A percentile compares a stretch with the other conserved stretches of the same genome.
Evolutionary conservation across 805 yeast genomes (phyloP).

Genomic region (Sungouiella blattae): DNA sequence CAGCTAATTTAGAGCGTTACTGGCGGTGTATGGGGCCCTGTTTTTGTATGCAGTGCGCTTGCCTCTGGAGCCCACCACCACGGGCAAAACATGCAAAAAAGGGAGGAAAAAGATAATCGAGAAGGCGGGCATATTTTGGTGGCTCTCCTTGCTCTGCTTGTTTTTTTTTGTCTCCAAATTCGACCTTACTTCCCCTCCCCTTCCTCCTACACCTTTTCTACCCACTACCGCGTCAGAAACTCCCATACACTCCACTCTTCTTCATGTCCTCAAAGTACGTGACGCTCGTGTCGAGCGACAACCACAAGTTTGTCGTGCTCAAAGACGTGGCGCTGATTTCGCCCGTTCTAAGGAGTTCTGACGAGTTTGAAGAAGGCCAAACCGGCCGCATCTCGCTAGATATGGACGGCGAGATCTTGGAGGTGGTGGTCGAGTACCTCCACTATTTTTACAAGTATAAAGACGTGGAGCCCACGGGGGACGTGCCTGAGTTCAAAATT

Average conservation of each 20-base stretch:
- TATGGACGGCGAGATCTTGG: slow-evolving; percentile 68
- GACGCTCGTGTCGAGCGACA: slow-evolving; percentile 71
- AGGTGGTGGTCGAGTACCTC: slow-evolving; percentile 80
- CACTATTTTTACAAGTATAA: slow-evolving; percentile 70
- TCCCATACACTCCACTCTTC: background rate
- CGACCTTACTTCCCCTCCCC: too few relatives aligned
- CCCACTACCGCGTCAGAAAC: too few relatives aligned
- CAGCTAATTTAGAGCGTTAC: too few relatives aligned
- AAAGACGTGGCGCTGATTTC: slow-evolving; percentile 79
- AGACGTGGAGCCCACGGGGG: slow-evolving; percentile 46
- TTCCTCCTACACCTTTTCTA: too few relatives aligned
- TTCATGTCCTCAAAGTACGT: slow-evolving; percentile 32
- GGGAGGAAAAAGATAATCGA: too few relatives aligned
- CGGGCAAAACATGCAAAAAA: too few relatives aligned
- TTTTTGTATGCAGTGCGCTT: too few relatives aligned
- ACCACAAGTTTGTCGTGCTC: slow-evolving; percentile 55
- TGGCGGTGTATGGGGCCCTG: too few relatives aligned
- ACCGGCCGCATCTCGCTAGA: slow-evolving; percentile 56
- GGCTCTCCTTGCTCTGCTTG: too few relatives aligned
- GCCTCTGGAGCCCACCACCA: too few relatives aligned
- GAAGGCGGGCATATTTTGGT: too few relatives aligned
- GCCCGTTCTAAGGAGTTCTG: slow-evolving; percentile 48
- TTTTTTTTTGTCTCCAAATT: too few relatives aligned
- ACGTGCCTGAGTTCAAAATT: slow-evolving; percentile 80
- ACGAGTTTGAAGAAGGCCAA: slow-evolving; percentile 56